These are phyloP conservation scores for Kodamaea neixiangensis DNA, from an alignment of 805 yeast species.

Conservation along the genomic window DNA sequence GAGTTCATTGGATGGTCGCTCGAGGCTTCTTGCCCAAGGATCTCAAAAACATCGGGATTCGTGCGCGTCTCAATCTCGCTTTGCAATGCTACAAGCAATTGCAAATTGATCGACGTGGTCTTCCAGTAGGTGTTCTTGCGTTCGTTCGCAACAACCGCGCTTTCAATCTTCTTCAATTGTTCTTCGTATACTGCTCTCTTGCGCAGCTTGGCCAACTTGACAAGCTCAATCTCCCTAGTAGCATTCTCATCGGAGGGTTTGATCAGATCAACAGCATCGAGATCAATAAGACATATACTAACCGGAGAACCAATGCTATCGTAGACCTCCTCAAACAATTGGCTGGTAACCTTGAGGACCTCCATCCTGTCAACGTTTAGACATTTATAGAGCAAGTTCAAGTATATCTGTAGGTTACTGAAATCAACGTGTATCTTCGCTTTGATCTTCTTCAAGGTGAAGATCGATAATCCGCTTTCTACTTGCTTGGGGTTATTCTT, in stretches of 20 bases:
- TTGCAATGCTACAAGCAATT: slow-evolving; percentile 54
- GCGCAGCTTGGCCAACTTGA: slow-evolving; percentile 60
- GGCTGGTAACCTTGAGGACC: slow-evolving; percentile 56
- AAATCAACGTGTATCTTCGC: slow-evolving; percentile 60
- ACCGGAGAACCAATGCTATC: slow-evolving; percentile 36
- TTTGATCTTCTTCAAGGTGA: slow-evolving; percentile 58
- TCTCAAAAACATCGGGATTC: slow-evolving; percentile 40
- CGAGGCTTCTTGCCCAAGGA: slow-evolving; percentile 49
- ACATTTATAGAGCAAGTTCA: slow-evolving; percentile 54
- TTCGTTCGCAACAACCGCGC: slow-evolving; percentile 28
- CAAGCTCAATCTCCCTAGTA: slow-evolving; percentile 58
- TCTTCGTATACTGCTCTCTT: slow-evolving; percentile 50
- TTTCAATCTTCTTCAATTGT: slow-evolving; percentile 45
- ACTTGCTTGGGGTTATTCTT: slow-evolving; percentile 31
- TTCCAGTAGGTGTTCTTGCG: slow-evolving; percentile 56
- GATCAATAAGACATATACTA: slow-evolving; percentile 51
- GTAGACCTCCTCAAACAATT: slow-evolving; percentile 42
- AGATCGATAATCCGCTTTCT: slow-evolving; percentile 62
- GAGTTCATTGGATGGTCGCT: slow-evolving; percentile 72
- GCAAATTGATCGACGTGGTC: slow-evolving; percentile 47
- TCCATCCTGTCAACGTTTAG: slow-evolving; percentile 56
- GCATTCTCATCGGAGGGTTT: slow-evolving; percentile 64
- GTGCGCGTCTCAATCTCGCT: slow-evolving; percentile 49
- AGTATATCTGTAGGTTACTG: slow-evolving; percentile 48
- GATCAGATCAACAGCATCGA: slow-evolving; percentile 43